These are phyloP conservation scores for Diaporthe sp. DNA, from an alignment of 2,329 filamentous ascomycete genomes.

Conservation along the genomic window DNA sequence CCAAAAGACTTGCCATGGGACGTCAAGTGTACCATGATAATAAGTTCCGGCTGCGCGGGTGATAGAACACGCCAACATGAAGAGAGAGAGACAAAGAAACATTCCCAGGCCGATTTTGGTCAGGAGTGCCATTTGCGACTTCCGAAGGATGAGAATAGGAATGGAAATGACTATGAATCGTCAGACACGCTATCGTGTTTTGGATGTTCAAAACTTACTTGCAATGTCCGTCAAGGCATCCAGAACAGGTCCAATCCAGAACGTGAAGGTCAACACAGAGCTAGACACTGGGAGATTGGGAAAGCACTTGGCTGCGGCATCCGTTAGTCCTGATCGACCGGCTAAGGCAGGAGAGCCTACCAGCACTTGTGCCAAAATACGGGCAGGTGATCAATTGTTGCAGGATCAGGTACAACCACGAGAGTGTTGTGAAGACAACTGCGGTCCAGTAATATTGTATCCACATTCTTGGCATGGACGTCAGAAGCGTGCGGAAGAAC, in stretches of 20 bases:
- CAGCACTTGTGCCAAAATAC: slow-evolving; percentile 5
- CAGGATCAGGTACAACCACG: slow-evolving; percentile 7
- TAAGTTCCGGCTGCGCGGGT: background rate
- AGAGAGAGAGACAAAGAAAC: slow-evolving; percentile 9
- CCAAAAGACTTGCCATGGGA: slow-evolving; percentile 12
- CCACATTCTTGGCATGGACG: slow-evolving; percentile 6
- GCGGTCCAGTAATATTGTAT: slow-evolving; percentile 23
- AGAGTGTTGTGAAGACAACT: background rate
- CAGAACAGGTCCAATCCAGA: slow-evolving; percentile 8
- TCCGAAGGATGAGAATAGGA: slow-evolving; percentile 9
- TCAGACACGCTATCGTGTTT: background rate
- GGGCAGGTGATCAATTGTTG: slow-evolving; percentile 20
- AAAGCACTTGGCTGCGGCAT: background rate
- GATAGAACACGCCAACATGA: slow-evolving; percentile 13
- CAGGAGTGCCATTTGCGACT: slow-evolving; percentile 10
- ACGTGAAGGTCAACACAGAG: background rate
- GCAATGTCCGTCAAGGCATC: slow-evolving; percentile 8
- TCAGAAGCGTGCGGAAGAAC: slow-evolving; percentile 12
- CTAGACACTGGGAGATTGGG: background rate
- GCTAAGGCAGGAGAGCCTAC: background rate
- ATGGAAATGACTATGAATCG: background rate
- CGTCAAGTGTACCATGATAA: background rate
- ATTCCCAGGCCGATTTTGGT: slow-evolving; percentile 4
- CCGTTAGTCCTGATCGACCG: background rate
- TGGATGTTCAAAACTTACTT: background rate